A percentile compares a stretch with the other conserved stretches of the same genome.
Conservation (phyloP, 768 basidiomycete species). For the Russula lepida region DNA sequence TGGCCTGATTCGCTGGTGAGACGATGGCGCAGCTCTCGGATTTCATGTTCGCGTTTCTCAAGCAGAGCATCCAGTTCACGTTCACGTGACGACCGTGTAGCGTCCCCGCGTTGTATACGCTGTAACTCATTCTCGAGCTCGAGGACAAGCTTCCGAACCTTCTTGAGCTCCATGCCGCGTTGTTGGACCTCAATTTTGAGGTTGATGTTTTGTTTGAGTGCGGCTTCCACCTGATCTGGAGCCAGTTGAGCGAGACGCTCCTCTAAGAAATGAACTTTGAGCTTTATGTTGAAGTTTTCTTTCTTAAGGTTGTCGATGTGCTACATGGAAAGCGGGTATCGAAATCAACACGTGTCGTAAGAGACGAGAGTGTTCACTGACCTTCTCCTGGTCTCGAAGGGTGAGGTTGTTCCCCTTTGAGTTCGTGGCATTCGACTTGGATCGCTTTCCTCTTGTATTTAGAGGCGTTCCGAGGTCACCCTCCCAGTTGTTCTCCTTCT, state of each 20-base stretch:
- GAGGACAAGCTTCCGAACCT: slow-evolving; percentile 78
- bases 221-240: slow-evolving; percentile 87
- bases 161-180: slow-evolving; percentile 85
- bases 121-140: slow-evolving; percentile 79
- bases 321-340: slow-evolving; percentile 33
- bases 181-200: slow-evolving; percentile 90
- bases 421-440: slow-evolving; percentile 32
- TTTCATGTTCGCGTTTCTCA: slow-evolving; percentile 62
- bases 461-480: slow-evolving; percentile 45
- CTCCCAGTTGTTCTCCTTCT: slow-evolving; percentile 33
- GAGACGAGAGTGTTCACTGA: slow-evolving; percentile 28
- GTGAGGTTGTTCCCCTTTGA: slow-evolving; percentile 50
- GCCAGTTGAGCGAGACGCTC: slow-evolving; percentile 85
- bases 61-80: slow-evolving; percentile 71
- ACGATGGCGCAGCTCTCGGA: slow-evolving; percentile 56
- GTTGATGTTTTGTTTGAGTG: slow-evolving; percentile 85
- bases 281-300: slow-evolving; percentile 94
- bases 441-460: slow-evolving; percentile 38
- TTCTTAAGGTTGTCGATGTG: slow-evolving; percentile 94
- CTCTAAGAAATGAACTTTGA: slow-evolving; percentile 92
- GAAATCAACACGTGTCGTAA: neutral
- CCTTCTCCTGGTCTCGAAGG: slow-evolving; percentile 94
- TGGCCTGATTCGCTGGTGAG: slow-evolving; percentile 27
- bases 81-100: slow-evolving; percentile 42
- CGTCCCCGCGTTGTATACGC: slow-evolving; percentile 45